A percentile compares a stretch with the other conserved stretches of the same genome.
Evolutionary conservation across 2,329 filamentous ascomycete species (phyloP).

Genomic region (Fusarium decemcellulare): DNA sequence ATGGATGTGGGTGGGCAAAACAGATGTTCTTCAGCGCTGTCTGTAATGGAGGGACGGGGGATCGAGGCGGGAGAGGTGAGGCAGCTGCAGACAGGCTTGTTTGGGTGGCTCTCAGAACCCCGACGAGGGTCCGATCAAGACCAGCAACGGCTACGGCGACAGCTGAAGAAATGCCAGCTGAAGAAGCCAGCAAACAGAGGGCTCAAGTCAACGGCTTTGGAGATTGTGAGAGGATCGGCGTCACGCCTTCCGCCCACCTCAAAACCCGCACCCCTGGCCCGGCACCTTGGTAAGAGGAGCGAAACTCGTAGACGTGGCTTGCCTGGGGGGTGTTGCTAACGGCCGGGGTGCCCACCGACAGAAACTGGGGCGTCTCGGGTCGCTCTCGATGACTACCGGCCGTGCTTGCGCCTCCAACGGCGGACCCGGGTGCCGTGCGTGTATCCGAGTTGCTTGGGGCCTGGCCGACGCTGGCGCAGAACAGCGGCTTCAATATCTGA

Average conservation of each 20-base stretch:
- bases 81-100: conserved; percentile 25
- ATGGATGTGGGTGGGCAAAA: neutral
- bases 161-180: conserved; percentile 16
- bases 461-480: conserved; percentile 37
- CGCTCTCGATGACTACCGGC: conserved; percentile 34
- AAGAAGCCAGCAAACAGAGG: conserved; percentile 18
- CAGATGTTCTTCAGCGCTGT: conserved; percentile 12
- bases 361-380: conserved; percentile 41
- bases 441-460: conserved; percentile 35
- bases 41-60: conserved; percentile 7
- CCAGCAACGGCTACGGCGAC: conserved; percentile 12
- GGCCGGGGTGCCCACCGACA: conserved; percentile 29
- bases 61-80: conserved; percentile 25
- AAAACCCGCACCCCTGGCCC: conserved; percentile 42
- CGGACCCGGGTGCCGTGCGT: conserved; percentile 35
- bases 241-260: conserved; percentile 37
- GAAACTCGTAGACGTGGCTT: conserved; percentile 44
- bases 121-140: conserved; percentile 23
- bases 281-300: conserved; percentile 44
- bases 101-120: conserved; percentile 42
- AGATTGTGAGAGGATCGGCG: conserved; percentile 46
- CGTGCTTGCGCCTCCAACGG: conserved; percentile 21
- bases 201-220: conserved; percentile 39
- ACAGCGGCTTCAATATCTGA: conserved; percentile 30
- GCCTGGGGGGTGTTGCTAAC: conserved; percentile 40